Base-by-base conservation (phyloP, 805 yeast species). In the Candida chauliodis region DNA sequence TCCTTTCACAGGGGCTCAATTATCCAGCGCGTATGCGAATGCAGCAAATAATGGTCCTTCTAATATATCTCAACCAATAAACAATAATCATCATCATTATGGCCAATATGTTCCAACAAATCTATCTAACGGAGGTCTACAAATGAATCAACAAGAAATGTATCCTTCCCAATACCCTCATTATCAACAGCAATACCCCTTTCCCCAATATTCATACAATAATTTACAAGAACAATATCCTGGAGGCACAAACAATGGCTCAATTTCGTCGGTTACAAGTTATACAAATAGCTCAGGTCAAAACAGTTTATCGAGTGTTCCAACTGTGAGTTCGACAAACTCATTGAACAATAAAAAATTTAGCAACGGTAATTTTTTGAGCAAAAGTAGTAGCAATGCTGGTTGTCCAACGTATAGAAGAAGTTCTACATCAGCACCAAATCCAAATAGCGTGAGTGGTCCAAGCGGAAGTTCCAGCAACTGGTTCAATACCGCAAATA, bases 1-100 rank as follows among this genome's bases (percentile, higher is more conserved):
- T 34, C 56, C 57, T 1, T 52, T 52, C 30, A 42, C 50, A 18
- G 49, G 49, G 10, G 37, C 43, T 2, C 30, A 46, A 10, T 45
- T 41, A 21, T 42, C 38, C 5, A 32, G 15, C 17, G 10, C 26
- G 10, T 8, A 7, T 21, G 9, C 24, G 10, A 10, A 8, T 8
- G 24, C 24, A 21, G 21, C 37, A 14, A 39, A 38, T 23, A 40
- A 38, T 44, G 21, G 42, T 18, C 51, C 50, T 10, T 2, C 48
- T 43, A 2, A 33, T 25, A 14, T 43, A 40, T 28, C 44, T 22
- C 41, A 41, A 18, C 42, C 38, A 43, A 19, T 41, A 19, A 49
- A 45, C 8, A 31, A n/a, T 15, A 24, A 24, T 5, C 22, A 5
- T 16, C 29, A 33, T n/a, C 28, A 33, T 13, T 30, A 20, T 20